phyloP scores from a whole-genome alignment of 371 early-diverging fungal genomes.

The Actinomucor elegans region DNA sequence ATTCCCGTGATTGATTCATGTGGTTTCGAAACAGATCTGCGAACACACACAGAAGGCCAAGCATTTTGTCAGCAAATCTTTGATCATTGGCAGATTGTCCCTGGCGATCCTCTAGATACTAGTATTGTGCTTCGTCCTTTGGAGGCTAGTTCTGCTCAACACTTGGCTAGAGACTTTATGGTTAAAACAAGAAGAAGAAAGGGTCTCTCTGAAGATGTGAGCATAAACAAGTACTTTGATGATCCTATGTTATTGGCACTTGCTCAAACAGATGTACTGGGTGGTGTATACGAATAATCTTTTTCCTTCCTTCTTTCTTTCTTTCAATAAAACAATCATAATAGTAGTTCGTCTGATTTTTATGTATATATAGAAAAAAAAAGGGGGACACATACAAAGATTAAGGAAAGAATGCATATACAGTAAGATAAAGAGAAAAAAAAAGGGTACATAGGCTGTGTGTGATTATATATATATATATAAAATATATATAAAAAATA shows the following conservation, averaged over 20 bases:
- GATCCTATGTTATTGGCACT: constrained; percentile 79
- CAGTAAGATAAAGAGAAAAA: not conserved
- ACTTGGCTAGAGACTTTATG: constrained; percentile 96
- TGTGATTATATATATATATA: constrained; percentile 10
- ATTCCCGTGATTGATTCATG: constrained; percentile 95
- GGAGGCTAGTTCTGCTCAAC: constrained; percentile 85
- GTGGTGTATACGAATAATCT: constrained; percentile 22
- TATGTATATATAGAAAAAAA: not conserved
- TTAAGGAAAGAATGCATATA: not conserved
- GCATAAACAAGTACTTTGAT: constrained; percentile 93
- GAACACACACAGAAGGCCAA: constrained; percentile 95
- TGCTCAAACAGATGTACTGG: constrained; percentile 56
- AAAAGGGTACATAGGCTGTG: constrained; percentile 1
- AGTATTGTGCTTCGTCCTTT: constrained; percentile 83
- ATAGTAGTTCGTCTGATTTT: too few relatives aligned
- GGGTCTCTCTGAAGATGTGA: constrained; percentile 90
- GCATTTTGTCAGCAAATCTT: constrained; percentile 95
- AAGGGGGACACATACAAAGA: not conserved
- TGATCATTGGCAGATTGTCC: constrained; percentile 97
- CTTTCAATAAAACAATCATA: too few relatives aligned
- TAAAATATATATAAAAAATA: not conserved
- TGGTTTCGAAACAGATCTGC: constrained; percentile 96
- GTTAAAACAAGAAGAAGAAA: constrained; percentile 96
- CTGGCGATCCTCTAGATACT: constrained; percentile 96
- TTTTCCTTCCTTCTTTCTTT: not conserved